Evolutionary conservation across 2,329 filamentous ascomycete species (phyloP).

Genomic region (Fusarium sacchari): DNA sequence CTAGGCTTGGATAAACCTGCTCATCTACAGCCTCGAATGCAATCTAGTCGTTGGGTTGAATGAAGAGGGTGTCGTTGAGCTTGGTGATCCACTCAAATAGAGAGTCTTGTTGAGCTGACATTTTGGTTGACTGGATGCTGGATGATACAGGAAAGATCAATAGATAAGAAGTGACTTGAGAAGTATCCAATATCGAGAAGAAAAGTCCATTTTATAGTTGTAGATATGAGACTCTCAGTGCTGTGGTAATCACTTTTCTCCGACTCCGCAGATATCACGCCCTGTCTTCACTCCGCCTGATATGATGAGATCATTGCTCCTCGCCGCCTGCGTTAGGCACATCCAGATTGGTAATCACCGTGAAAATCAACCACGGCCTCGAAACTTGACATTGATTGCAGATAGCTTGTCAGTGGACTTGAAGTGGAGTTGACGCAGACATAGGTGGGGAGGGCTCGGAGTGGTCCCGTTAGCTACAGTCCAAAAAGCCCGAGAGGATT

Average conservation of each 20-base stretch:
- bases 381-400: fast-evolving
- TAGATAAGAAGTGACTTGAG: fast-evolving
- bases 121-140: fast-evolving
- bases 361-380: too few relatives aligned
- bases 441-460: background rate
- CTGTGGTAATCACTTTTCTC: background rate
- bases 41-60: background rate
- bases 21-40: background rate
- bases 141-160: fast-evolving
- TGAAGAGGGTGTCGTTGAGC: background rate
- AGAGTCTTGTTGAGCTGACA: fast-evolving
- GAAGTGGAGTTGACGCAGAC: background rate
- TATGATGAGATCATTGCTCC: fast-evolving
- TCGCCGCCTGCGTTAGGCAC: background rate
- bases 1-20: background rate
- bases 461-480: fast-evolving
- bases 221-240: background rate
- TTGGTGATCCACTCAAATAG: background rate
- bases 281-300: background rate
- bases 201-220: background rate
- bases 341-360: too few relatives aligned
- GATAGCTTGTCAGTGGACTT: fast-evolving
- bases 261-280: fast-evolving
- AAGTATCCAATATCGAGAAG: background rate
- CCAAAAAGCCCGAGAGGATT: background rate